Evolutionary conservation across 176 grass and related monocot species (phyloP).

Genomic region (Tillandsia fasciculata): DNA sequence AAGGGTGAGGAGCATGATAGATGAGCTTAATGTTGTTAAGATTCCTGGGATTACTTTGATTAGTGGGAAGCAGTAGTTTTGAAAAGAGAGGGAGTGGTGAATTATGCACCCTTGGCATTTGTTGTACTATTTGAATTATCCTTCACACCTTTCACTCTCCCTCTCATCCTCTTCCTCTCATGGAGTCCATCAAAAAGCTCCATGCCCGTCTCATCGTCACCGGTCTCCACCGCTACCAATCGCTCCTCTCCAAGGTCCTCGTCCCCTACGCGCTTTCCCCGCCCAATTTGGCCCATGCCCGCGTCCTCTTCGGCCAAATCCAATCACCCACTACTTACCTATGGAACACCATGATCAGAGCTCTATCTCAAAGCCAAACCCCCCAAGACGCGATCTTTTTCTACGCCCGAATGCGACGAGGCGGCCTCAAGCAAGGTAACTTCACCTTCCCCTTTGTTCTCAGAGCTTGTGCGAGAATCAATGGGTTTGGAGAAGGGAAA

Average conservation of each 20-base stretch:
- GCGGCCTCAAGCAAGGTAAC: slow-evolving; percentile 33
- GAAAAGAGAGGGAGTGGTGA: not conserved
- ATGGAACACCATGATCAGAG: slow-evolving; percentile 40
- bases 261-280: slow-evolving; percentile 32
- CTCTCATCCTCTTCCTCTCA: not conserved
- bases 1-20: slow-evolving; percentile 32
- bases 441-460: slow-evolving; percentile 38
- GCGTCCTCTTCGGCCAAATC: slow-evolving; percentile 35
- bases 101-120: not conserved
- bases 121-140: too few relatives aligned
- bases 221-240: slow-evolving; percentile 27
- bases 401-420: slow-evolving; percentile 27
- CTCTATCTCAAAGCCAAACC: slow-evolving; percentile 30
- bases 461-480: slow-evolving; percentile 29
- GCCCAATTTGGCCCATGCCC: slow-evolving; percentile 27
- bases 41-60: slow-evolving; percentile 48
- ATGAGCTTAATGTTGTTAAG: slow-evolving; percentile 37
- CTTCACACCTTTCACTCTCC: too few relatives aligned
- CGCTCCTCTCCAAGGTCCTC: slow-evolving; percentile 37
- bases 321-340: slow-evolving; percentile 33
- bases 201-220: slow-evolving; percentile 38
- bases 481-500: slow-evolving; percentile 19
- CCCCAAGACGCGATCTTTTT: slow-evolving; percentile 36
- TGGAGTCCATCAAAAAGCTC: slow-evolving; percentile 33
- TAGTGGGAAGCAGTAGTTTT: slow-evolving; percentile 14